Conservation (phyloP, 345 rosid genomes). For the Rhodomyrtus tomentosa region DNA sequence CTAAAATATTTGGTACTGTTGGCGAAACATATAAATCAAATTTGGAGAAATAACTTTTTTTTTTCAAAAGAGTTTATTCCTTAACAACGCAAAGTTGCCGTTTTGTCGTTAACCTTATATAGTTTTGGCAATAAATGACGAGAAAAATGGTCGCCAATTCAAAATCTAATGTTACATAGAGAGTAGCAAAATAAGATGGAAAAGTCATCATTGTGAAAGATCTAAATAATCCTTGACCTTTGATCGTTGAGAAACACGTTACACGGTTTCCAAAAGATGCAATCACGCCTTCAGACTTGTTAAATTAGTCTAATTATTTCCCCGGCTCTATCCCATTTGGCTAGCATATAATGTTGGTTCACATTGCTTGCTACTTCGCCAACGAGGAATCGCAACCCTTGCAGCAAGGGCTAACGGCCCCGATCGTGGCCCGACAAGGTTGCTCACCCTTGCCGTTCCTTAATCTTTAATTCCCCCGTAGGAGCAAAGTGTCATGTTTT, state of each 20-base stretch:
- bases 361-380: background rate
- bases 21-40: too few relatives aligned
- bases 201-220: too few relatives aligned
- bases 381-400: background rate
- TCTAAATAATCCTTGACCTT: background rate
- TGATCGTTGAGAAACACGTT: background rate
- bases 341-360: too few relatives aligned
- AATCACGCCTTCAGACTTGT: background rate
- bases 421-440: background rate
- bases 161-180: background rate
- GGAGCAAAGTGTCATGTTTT: too few relatives aligned
- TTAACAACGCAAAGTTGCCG: too few relatives aligned
- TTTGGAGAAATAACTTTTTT: too few relatives aligned
- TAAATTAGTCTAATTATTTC: rapidly evolving
- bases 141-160: background rate
- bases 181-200: background rate
- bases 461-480: background rate
- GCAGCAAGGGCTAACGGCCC: background rate
- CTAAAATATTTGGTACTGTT: too few relatives aligned
- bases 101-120: too few relatives aligned
- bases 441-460: background rate
- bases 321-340: background rate
- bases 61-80: too few relatives aligned
- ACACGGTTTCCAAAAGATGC: background rate
- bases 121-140: too few relatives aligned